phyloP scores from a whole-genome alignment of 2,329 filamentous ascomycete species.

The Alternaria sp. region DNA sequence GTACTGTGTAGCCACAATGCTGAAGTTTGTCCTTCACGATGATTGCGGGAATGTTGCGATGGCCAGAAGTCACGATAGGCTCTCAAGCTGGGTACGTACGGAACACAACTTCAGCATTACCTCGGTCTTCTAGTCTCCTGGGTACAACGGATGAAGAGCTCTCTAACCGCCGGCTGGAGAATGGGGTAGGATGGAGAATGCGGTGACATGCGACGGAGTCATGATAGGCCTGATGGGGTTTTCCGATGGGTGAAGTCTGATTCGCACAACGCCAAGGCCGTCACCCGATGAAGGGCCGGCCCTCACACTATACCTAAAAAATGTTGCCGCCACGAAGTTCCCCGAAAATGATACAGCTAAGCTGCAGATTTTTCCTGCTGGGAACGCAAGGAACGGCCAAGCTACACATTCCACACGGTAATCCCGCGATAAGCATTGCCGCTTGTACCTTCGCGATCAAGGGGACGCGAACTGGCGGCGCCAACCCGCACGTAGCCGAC shows the following conservation, averaged over 20 bases:
- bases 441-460: constrained; percentile 17
- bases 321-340: constrained; percentile 24
- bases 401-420: constrained; percentile 12
- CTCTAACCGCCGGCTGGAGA: neutral
- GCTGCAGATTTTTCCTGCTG: constrained; percentile 39
- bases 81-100: neutral
- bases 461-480: constrained; percentile 20
- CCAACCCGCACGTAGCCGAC: constrained; percentile 36
- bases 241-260: constrained; percentile 11
- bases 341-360: constrained; percentile 22
- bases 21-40: neutral
- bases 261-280: constrained; percentile 21
- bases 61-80: neutral
- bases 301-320: constrained; percentile 27
- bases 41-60: neutral
- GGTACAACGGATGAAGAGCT: neutral
- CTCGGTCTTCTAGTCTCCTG: neutral
- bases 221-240: constrained; percentile 8
- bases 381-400: constrained; percentile 19
- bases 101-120: neutral
- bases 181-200: neutral
- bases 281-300: constrained; percentile 37
- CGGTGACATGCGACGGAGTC: neutral
- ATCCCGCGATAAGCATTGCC: constrained; percentile 9
- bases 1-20: neutral